Percentiles rank a stretch among this genome's conserved stretches.
Conservation (phyloP, 441 rosid genomes). For the Macaranga tanarius region DNA sequence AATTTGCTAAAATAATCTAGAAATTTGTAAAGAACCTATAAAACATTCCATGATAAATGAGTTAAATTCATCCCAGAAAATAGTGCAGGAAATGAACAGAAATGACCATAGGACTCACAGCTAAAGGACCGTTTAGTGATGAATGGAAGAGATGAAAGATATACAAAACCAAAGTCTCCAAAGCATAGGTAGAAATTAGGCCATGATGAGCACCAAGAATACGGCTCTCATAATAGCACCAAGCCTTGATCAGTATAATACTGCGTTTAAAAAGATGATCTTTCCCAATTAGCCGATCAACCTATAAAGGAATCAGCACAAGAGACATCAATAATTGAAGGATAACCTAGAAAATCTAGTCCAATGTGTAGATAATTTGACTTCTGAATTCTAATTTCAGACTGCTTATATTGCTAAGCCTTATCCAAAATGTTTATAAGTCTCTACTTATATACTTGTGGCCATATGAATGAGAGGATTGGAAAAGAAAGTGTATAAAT, state of each 20-base stretch:
- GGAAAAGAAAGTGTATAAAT: too few species aligned
- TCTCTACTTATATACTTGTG: too few species aligned
- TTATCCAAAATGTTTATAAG: too few species aligned
- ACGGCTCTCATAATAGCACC: constrained; percentile 96
- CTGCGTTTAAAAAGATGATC: constrained; percentile 87
- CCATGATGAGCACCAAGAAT: constrained; percentile 96
- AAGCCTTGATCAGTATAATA: constrained; percentile 78
- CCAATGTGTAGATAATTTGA: not conserved
- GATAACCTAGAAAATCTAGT: not conserved
- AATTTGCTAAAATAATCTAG: constrained; percentile 92
- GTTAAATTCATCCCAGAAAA: not conserved
- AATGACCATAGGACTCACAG: constrained; percentile 45
- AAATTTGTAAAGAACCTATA: constrained; percentile 74
- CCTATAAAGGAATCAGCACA: constrained; percentile 38
- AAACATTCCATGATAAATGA: constrained; percentile 13
- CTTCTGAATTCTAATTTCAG: too few species aligned
- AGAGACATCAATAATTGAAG: not conserved
- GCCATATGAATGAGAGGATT: too few species aligned
- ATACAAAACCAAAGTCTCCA: constrained; percentile 86
- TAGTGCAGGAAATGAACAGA: not conserved
- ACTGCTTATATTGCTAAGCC: too few species aligned
- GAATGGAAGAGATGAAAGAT: constrained; percentile 79
- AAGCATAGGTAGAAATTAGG: constrained; percentile 82
- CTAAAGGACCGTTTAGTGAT: constrained; percentile 75
- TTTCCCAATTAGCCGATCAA: constrained; percentile 67